Percentiles rank a stretch among this genome's conserved stretches.
phyloP scores from a whole-genome alignment of 805 yeast genomes.

The Schizosaccharomyces cryophilus region DNA sequence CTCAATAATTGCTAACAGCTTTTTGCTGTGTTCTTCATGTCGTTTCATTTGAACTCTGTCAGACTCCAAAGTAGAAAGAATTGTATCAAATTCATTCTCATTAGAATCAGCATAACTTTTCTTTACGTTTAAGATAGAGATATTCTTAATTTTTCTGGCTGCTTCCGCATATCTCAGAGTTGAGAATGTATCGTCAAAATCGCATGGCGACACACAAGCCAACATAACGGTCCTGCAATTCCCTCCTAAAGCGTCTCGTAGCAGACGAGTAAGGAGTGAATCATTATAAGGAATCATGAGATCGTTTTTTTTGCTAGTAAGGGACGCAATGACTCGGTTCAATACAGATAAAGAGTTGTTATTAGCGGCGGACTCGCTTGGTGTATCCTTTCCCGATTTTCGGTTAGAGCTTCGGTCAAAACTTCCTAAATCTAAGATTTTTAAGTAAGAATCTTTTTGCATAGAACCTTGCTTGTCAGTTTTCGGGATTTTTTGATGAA shows the following conservation, averaged over 20 bases:
- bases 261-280: slow-evolving; percentile 62
- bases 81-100: background rate
- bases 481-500: no score
- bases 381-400: background rate
- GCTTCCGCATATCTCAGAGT: background rate
- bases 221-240: slow-evolving; percentile 91
- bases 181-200: background rate
- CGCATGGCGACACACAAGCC: slow-evolving; percentile 65
- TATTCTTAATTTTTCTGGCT: background rate
- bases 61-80: background rate
- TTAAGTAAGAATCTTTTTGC: background rate
- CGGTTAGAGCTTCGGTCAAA: background rate
- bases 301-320: background rate
- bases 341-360: background rate
- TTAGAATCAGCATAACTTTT: background rate
- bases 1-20: background rate
- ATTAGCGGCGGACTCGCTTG: background rate
- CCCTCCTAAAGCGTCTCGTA: slow-evolving; percentile 79
- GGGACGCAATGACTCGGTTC: background rate
- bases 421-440: background rate
- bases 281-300: slow-evolving; percentile 59
- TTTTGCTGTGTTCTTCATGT: background rate
- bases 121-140: background rate
- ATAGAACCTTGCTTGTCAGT: no score
- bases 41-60: background rate